Evolutionary conservation across 2,329 filamentous ascomycete species (phyloP), one percentile per base, ranked within the genome.

Genomic region (Talaromyces sp.): DNA sequence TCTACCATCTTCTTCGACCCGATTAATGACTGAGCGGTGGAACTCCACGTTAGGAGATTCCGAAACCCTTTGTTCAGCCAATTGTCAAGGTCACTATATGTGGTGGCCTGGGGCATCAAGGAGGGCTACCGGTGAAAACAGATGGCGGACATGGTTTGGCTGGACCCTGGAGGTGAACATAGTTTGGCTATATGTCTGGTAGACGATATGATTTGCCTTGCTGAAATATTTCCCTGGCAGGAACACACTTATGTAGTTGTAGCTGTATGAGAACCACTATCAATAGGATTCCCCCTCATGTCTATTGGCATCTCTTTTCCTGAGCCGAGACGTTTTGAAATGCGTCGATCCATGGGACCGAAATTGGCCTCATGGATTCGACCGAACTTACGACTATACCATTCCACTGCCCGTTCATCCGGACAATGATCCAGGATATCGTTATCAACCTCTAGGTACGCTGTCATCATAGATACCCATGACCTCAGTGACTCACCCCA

Each of bases 371-470:
- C 65, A n/a, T 37, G 61, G 19, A 63, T 64, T 56, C 66, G 61
- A 58, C 64, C 64, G 64, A 69, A 69, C 21, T 68, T 63, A 43
- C n/a, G 36, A 58, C 67, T 68, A 60, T 64, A 68, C 65, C 66
- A 69, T 51, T 62, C 60, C 56, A 66, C 63, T 60, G 62, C 65
- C 52, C 60, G 36, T 40, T 65, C 21, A 65, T 69, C 65, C 11
- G 15, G 36, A 62, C 66, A 68, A 53, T 62, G 15, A 64, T 69
- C 66, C 15, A 68, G 63, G 39, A 63, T 53, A 40, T 40, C 37
- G 50, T 67, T 68, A 35, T 67, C 41, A 36, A 67, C 63, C 41
- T 66, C 65, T 39, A 69, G 59, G 40, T 69, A 69, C 40, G 61
- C 63, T 58, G 53, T 58, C 63, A 69, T 69, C 61, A 65, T 10